These are phyloP conservation scores for Nakazawaea holstii DNA, from an alignment of 805 yeast species.

Conservation along the genomic window DNA sequence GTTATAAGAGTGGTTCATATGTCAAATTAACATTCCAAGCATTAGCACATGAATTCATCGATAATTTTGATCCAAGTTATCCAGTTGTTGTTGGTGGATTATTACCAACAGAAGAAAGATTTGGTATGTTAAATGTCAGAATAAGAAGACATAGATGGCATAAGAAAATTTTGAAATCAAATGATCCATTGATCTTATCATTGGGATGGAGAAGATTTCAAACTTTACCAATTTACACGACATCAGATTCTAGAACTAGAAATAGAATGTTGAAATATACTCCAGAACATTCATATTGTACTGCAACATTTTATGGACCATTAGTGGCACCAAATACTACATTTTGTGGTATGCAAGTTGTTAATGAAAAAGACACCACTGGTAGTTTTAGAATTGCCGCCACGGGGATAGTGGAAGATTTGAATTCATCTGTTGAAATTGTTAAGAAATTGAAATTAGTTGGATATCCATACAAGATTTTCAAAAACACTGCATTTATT, in stretches of 20 bases:
- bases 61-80: conserved; percentile 76
- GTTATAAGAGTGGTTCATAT: conserved; percentile 89
- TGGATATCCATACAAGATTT: conserved; percentile 90
- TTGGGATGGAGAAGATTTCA: conserved; percentile 99
- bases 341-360: conserved; percentile 89
- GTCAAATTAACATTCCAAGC: conserved; percentile 81
- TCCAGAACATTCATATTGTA: conserved; percentile 96
- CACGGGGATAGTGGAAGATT: conserved; percentile 92
- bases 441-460: conserved; percentile 94
- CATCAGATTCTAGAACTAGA: conserved; percentile 95
- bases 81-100: conserved; percentile 92
- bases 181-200: conserved; percentile 90
- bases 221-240: conserved; percentile 91
- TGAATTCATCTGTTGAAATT: conserved; percentile 83
- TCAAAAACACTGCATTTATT: conserved; percentile 93
- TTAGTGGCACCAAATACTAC: conserved; percentile 96
- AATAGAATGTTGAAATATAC: conserved; percentile 97
- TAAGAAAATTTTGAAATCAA: conserved; percentile 88
- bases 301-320: conserved; percentile 95
- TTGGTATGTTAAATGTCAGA: conserved; percentile 89
- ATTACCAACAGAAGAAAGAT: conserved; percentile 83
- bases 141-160: conserved; percentile 99
- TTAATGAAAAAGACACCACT: conserved; percentile 77
- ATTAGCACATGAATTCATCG: conserved; percentile 86
- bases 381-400: conserved; percentile 94